Evolutionary conservation across 768 basidiomycete genomes (phyloP), one percentile per base, ranked within the genome.

Genomic region (Lactarius vividus): DNA sequence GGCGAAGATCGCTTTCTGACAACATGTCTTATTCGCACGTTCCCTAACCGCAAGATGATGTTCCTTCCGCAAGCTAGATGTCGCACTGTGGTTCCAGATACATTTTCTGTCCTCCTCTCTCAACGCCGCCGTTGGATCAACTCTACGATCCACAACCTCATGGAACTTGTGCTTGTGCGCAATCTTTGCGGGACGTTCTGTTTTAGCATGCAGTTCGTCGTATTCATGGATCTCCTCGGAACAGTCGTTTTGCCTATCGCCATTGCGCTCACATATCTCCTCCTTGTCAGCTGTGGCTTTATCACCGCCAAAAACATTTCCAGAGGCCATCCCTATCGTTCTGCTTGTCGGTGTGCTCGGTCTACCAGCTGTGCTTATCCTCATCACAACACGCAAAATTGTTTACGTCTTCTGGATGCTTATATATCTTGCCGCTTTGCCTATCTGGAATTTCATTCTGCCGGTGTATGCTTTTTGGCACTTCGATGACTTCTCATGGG

Each of bases 401-500:
- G 88, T 98, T 49, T 98, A 98, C 78, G 88, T 97, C 64, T 91
- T 93, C 71, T 99, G 97, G 97, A 97, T 99, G 94, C 75, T 96
- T 74, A 87, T 96, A 73, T 98, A 99, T 80, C 84, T 99, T 15
- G 63, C 87, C 59, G 95, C 97, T 33, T 80, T 99, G 46, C 97
- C 97, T 0, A 83, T 99, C 35, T 99, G 97, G 97, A 98, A 98
- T 76, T 91, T 96, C 69, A 79, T 96, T 53, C 82, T 98, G 4
- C 96, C 96, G 13, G 80, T 97, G 10, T 99, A 99, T 77, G 91
- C 96, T 16, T 98, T 98, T 76, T 97, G 95, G 94, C 96, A 98
- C 77, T 98, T 99, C 76, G 96, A 98, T 70, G 97, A 99, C 77
- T 98, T 99, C 78, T 95, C 94, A 33, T 99, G 97, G 97, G 97